Evolutionary conservation across 2,329 filamentous ascomycete species (phyloP).

Genomic region (Plectosphaerella cucumerina): DNA sequence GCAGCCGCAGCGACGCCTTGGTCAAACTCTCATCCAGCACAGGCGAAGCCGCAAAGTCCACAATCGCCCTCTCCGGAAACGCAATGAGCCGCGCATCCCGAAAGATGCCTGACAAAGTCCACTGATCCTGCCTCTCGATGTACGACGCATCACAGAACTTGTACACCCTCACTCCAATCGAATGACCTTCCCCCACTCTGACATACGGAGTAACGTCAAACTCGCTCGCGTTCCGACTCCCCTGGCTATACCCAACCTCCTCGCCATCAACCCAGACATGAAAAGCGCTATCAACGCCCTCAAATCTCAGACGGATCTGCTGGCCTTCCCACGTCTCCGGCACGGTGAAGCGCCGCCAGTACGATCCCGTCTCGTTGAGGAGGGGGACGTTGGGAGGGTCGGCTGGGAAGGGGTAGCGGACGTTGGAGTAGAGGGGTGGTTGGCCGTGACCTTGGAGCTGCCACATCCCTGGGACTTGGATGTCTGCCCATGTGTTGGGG

Average conservation of each 20-base stretch:
- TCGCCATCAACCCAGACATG: conserved; percentile 66
- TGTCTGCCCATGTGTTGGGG: conserved; percentile 38
- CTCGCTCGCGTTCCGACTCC: conserved; percentile 68
- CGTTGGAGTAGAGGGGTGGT: conserved; percentile 65
- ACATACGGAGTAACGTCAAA: conserved; percentile 63
- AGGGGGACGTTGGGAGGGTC: conserved; percentile 61
- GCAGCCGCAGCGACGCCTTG: conserved; percentile 45
- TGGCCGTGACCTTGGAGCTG: conserved; percentile 61
- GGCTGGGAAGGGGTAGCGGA: conserved; percentile 63
- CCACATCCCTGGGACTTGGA: conserved; percentile 64
- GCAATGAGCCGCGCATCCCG: conserved; percentile 62
- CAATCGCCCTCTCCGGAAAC: conserved; percentile 49
- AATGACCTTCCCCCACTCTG: conserved; percentile 39
- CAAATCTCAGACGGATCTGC: conserved; percentile 65
- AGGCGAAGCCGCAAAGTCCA: conserved; percentile 54
- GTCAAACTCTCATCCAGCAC: conserved; percentile 48
- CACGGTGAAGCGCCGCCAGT: conserved; percentile 52
- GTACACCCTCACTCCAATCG: conserved; percentile 63
- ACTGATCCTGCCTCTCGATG: conserved; percentile 68
- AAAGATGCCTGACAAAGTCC: conserved; percentile 66
- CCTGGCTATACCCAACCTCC: conserved; percentile 67
- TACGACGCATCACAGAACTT: conserved; percentile 69
- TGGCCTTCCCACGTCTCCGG: conserved; percentile 37
- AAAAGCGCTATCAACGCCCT: conserved; percentile 70
- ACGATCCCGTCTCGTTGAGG: conserved; percentile 61